Base-by-base conservation (phyloP, 768 basidiomycete species). In the Pilatotrama ljubarskyi region DNA sequence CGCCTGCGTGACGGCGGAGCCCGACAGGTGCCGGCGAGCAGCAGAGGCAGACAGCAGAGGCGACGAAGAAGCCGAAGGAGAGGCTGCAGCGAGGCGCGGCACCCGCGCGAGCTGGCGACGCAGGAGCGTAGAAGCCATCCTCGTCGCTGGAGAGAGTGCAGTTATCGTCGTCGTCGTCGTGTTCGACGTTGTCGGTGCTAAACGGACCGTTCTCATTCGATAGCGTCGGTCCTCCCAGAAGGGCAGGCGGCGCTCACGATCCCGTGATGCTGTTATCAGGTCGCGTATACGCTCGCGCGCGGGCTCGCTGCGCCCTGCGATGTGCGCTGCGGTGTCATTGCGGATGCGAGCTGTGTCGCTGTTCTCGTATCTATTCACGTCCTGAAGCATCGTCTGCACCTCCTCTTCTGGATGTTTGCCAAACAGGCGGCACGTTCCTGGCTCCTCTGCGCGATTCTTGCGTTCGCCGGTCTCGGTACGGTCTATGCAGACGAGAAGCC, bases 121-220 rank as follows among this genome's bases (percentile, higher is more conserved):
- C 71, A 90, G 74, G 63, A 91, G 71, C 65, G 80, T 72, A 65
- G 84, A 84, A 68, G 87, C 84, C 88, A 91, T 90, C 73, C 72
- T 73, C 57, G 72, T 67, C 62, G 66, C 66, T 68, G 69, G 61
- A 66, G 71, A 70, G 63, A 68, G 62, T 56, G n/a, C 17, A 41
- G 58, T 10, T 32, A 51, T 43, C 53, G 51, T 66, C 61, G 66
- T 67, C 67, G 68, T 66, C 62, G 67, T 63, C 55, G 59, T 64
- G 56, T 57, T 62, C 55, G 61, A 62, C 59, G 66, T 40, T 60
- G 67, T 67, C 69, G 69, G 70, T 66, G 67, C 62, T 66, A 69
- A 69, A 71, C 68, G 68, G 68, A 64, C 59, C 54, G 60, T 59
- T 67, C 63, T 63, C 67, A 71, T 71, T 71, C 67, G 70, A 46